Base-by-base conservation (phyloP, 2,329 filamentous ascomycete species). In the Fusarium temperatum region DNA sequence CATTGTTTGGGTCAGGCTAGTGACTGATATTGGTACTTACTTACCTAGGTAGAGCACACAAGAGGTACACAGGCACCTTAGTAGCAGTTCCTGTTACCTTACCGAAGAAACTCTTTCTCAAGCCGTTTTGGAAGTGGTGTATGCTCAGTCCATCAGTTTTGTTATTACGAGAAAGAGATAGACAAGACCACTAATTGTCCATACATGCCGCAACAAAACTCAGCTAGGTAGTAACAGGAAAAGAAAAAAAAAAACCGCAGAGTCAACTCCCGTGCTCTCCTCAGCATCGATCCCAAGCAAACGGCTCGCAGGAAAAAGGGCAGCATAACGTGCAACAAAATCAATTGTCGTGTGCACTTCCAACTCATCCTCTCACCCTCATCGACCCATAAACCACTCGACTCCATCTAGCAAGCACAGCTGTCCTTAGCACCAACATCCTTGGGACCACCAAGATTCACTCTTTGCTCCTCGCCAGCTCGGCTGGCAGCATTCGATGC, bases 391-490 rank as follows among this genome's bases (percentile, higher is more conserved):
- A 51, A 38, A 47, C 58, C 54, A 51, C 32, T 41, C 30, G 36
- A 36, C 39, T 51, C 66, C 38, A 48, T 64, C 73, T 81, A 98
- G 85, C 96, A 98, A 80, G 95, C 95, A 83, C 96, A 98, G 50
- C 93, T 92, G 80, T 98, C 95, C 86, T 97, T 97, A 55, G 93
- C 90, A n/a, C 90, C 91, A 75, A 89, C 89, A 72, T 94, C 91
- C 78, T 90, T 88, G 54, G 92, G 89, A 58, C 92, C 93, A 56
- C 91, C 92, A 78, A 98, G 85, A 82, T 96, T 97, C 72, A 98
- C 95, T 77, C 95, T 89, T 78, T 93, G 87, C 84, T 95, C 89
- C 81, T 93, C 88, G 64, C 88, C 84, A 80, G 86, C 85, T 80
- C 91, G 83, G 82, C 90, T 89, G 79, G 89, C 86, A 63, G 88